Evolutionary conservation across 1,139 yeast genomes (phyloP), one percentile per base, ranked within the genome.

Genomic region (Geotrichum cucujoidarum): DNA sequence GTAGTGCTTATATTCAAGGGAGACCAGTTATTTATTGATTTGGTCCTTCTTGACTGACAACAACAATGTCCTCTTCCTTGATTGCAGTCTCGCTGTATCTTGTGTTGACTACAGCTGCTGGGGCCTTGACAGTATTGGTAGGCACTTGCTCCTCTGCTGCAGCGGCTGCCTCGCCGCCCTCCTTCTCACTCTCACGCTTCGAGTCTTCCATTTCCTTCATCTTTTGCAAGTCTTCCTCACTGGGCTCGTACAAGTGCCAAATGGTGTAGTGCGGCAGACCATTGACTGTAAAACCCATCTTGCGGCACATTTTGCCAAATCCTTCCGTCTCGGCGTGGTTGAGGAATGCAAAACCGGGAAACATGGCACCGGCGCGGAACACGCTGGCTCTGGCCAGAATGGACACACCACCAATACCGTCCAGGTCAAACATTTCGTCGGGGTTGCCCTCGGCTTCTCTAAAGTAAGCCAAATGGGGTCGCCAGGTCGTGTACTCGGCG

Each of bases 321-420:
- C 92, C 95, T 67, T 87, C 96, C 5, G 96, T 87, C 65, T 87
- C 96, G 1, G 95, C 95, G 62, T 87, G 96, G 59, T 84, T 84
- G 67, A 81, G 81, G 65, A 86, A 86, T 21, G 95, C 81, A 64
- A 86, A 87, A 1, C 95, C 95, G 4, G 95, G 95, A 74, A 87
- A 87, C 66, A 83, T 88, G 2, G 87, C 78, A 4, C 96, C 96
- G 6, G 77, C 70, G 53, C 89, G 75, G 70, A 87, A 87, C 7
- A 87, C 92, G 51, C 71, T 73, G 2, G 95, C 95, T 60, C 80
- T 81, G 43, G 90, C 78, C 55, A 87, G 72, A 56, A 88, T 85
- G 1, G 94, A 83, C 33, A 87, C 96, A 55, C 96, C 96, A 31
- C 96, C 96, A 59, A 87, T 84, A 43, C 96, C 96, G 63, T 87